phyloP scores from a whole-genome alignment of 169 alveolate genomes.

The Plasmodium sp. region DNA sequence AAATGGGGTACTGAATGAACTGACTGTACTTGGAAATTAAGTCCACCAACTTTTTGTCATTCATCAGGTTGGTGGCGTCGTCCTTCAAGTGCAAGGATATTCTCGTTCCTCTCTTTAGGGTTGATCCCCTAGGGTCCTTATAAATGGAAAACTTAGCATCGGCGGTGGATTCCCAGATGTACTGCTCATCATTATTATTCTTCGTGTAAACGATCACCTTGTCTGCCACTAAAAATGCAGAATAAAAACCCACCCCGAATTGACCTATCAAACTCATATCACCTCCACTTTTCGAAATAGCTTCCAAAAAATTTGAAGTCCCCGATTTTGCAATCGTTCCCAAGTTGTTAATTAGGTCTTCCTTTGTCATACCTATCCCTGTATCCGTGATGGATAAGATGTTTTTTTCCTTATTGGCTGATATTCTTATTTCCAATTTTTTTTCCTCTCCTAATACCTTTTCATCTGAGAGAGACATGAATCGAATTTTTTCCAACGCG shows the following conservation, averaged over 20 bases:
- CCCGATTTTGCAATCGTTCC: slow-evolving; percentile 99
- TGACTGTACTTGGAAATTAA: slow-evolving; percentile 96
- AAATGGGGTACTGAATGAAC: slow-evolving; percentile 98
- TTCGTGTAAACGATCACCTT: slow-evolving; percentile 97
- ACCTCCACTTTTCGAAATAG: slow-evolving; percentile 95
- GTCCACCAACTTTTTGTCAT: slow-evolving; percentile 93
- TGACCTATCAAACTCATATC: slow-evolving; percentile 98
- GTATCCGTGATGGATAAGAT: slow-evolving; percentile 97
- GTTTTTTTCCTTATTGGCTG: slow-evolving; percentile 93
- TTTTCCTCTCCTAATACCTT: slow-evolving; percentile 80
- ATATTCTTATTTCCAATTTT: slow-evolving; percentile 94
- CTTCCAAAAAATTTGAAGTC: slow-evolving; percentile 98
- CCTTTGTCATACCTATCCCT: slow-evolving; percentile 99
- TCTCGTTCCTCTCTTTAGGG: slow-evolving; percentile 98
- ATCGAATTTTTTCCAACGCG: slow-evolving; percentile 97
- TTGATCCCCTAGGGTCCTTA: slow-evolving; percentile 97
- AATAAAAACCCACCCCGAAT: slow-evolving; percentile 99
- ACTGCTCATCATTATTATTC: slow-evolving; percentile 94
- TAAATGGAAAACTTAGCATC: slow-evolving; percentile 95
- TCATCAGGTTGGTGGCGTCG: slow-evolving; percentile 98
- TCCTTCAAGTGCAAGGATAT: slow-evolving; percentile 97
- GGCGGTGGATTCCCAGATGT: slow-evolving; percentile 98
- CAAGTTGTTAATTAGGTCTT: slow-evolving; percentile 97
- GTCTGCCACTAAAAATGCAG: slow-evolving; percentile 99
- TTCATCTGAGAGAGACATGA: slow-evolving; percentile 79